Evolutionary conservation across 768 basidiomycete genomes (phyloP).

Genomic region (Trametes cingulata): DNA sequence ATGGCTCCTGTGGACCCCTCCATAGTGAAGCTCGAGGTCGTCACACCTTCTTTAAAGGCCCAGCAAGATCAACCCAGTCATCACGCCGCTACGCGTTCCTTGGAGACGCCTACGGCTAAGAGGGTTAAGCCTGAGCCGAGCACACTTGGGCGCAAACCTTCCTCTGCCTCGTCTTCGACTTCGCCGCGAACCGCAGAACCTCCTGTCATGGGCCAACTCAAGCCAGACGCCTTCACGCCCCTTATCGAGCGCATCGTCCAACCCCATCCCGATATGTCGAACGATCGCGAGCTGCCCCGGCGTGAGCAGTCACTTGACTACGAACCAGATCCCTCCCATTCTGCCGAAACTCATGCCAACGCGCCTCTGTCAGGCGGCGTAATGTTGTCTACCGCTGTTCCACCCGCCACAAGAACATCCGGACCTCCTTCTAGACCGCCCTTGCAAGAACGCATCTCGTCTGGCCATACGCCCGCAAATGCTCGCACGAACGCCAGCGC

Average conservation of each 20-base stretch:
- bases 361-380: background rate
- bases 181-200: background rate
- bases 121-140: slow-evolving; percentile 1
- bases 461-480: background rate
- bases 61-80: too few relatives aligned
- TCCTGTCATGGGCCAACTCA: background rate
- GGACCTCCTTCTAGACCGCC: too few relatives aligned
- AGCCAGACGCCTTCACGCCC: background rate
- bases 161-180: background rate
- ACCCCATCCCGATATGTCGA: background rate
- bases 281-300: background rate
- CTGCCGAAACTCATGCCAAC: too few relatives aligned
- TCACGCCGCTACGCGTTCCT: too few relatives aligned
- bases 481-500: background rate
- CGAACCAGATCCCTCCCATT: background rate
- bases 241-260: background rate
- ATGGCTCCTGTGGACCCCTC: too few relatives aligned
- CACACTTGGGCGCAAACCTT: background rate
- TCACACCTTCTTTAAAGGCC: background rate
- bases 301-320: slow-evolving; percentile 10
- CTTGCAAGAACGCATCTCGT: too few relatives aligned
- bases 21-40: background rate
- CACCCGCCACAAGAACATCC: background rate
- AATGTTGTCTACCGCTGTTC: background rate
- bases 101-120: background rate